phyloP scores from a whole-genome alignment of 1,284 basidiomycete genomes.

The Pseudozyma hubeiensis region DNA sequence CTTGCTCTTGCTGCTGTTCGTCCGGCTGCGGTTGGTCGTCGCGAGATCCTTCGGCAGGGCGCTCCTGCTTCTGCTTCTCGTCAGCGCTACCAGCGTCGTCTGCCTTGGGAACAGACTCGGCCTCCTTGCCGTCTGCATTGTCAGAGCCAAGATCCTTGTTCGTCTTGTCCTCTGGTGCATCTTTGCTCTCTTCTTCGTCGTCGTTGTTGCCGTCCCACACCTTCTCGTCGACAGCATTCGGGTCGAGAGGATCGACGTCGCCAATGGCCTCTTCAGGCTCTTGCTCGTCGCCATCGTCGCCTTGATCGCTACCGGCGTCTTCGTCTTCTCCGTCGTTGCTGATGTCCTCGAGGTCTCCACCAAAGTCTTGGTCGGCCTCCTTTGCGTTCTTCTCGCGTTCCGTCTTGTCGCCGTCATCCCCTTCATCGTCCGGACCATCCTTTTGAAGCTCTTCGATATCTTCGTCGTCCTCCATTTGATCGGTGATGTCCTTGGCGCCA shows the following conservation, averaged over 20 bases:
- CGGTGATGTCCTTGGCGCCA: slow-evolving; percentile 72
- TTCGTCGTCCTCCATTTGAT: slow-evolving; percentile 76
- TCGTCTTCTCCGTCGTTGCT: slow-evolving; percentile 73
- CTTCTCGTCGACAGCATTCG: slow-evolving; percentile 91
- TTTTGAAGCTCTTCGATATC: slow-evolving; percentile 90
- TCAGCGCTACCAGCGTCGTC: slow-evolving; percentile 29
- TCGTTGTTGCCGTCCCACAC: slow-evolving; percentile 92
- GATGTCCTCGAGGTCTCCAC: slow-evolving; percentile 78
- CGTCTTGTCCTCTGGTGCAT: slow-evolving; percentile 66
- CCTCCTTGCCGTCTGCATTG: slow-evolving; percentile 65
- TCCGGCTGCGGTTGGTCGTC: slow-evolving; percentile 70
- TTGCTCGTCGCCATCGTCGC: slow-evolving; percentile 72
- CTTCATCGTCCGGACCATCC: slow-evolving; percentile 75
- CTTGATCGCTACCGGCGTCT: slow-evolving; percentile 72
- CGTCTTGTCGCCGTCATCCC: slow-evolving; percentile 69
- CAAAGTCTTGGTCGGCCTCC: slow-evolving; percentile 74
- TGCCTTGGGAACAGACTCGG: slow-evolving; percentile 46
- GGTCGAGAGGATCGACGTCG: slow-evolving; percentile 86
- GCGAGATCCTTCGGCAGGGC: slow-evolving; percentile 69
- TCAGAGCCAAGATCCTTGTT: slow-evolving; percentile 68
- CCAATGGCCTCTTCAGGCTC: slow-evolving; percentile 85
- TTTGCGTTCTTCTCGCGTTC: slow-evolving; percentile 74
- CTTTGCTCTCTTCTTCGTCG: slow-evolving; percentile 71
- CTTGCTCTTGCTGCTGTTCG: slow-evolving; percentile 23
- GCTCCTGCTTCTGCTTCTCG: slow-evolving; percentile 69